Percentiles rank a stretch among this genome's conserved stretches.
These are phyloP conservation scores for Vickermania ingenoplastis DNA, from an alignment of 208 protist genomes.

Conservation along the genomic window DNA sequence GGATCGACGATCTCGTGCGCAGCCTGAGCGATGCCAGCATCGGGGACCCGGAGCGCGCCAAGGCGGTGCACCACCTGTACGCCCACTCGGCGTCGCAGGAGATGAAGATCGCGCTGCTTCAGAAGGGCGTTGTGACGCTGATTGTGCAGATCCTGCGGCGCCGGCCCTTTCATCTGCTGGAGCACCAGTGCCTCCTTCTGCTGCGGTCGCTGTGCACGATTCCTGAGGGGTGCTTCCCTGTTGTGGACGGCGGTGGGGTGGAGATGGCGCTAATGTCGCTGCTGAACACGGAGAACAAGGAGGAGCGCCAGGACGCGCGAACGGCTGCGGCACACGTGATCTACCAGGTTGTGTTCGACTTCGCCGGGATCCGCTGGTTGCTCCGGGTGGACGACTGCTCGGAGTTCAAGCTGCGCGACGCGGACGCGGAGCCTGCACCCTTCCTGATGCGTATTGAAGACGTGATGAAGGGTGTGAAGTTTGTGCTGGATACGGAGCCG, in stretches of 20 bases:
- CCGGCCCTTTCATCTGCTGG: constrained; percentile 20
- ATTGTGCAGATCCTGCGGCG: constrained; percentile 28
- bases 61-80: constrained; percentile 56
- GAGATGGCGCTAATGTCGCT: constrained; percentile 23
- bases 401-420: constrained; percentile 21
- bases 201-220: constrained; percentile 65
- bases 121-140: constrained; percentile 39
- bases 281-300: constrained; percentile 1
- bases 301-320: constrained; percentile 16
- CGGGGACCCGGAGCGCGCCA: constrained; percentile 25
- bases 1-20: constrained; percentile 27
- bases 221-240: constrained; percentile 59
- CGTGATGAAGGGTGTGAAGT: constrained; percentile 13
- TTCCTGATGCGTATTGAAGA: constrained; percentile 5
- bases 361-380: constrained; percentile 64
- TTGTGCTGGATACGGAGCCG: constrained; percentile 8
- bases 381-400: constrained; percentile 28
- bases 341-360: constrained; percentile 42
- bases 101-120: constrained; percentile 53
- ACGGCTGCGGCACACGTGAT: constrained; percentile 33
- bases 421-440: background rate
- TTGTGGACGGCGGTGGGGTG: constrained; percentile 50
- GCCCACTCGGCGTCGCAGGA: constrained; percentile 69
- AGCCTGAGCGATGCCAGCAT: constrained; percentile 48
- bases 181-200: constrained; percentile 52